phyloP scores from a whole-genome alignment of 1,284 basidiomycete species.

The Mycena citricolor region DNA sequence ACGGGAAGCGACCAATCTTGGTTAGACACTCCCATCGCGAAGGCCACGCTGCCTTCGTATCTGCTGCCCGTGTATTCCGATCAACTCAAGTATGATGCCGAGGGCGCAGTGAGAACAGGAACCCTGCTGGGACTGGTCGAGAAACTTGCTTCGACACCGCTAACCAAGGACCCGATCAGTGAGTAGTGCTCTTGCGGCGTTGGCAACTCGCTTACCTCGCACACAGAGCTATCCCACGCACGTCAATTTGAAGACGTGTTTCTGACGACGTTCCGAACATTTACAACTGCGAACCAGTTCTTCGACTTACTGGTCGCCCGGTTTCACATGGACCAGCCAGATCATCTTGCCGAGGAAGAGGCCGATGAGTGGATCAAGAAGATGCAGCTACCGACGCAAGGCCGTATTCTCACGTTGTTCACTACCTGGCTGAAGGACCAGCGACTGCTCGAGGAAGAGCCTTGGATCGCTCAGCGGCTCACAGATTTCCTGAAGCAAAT shows the following conservation, averaged over 20 bases:
- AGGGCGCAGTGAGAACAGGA: conserved; percentile 62
- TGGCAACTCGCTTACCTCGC: conserved; percentile 26
- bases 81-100: conserved; percentile 56
- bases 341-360: conserved; percentile 49
- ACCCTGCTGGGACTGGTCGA: conserved; percentile 73
- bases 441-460: conserved; percentile 61
- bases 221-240: conserved; percentile 44
- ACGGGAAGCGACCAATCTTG: conserved; percentile 46
- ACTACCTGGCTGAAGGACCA: conserved; percentile 62
- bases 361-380: conserved; percentile 65
- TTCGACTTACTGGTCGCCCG: conserved; percentile 67
- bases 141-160: conserved; percentile 58
- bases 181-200: conserved; percentile 28
- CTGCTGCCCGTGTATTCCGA: conserved; percentile 61
- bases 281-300: conserved; percentile 66
- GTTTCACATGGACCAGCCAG: conserved; percentile 59
- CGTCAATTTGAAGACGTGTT: conserved; percentile 63
- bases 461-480: conserved; percentile 54
- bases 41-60: conserved; percentile 56
- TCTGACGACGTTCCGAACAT: conserved; percentile 78
- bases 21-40: conserved; percentile 37
- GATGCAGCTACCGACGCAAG: conserved; percentile 55
- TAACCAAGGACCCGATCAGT: conserved; percentile 41
- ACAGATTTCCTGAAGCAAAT: conserved; percentile 56
- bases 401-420: conserved; percentile 56